Percentiles rank a stretch among this genome's conserved stretches.
phyloP scores from a whole-genome alignment of 495 filamentous ascomycete genomes.

The Physcia stellaris region DNA sequence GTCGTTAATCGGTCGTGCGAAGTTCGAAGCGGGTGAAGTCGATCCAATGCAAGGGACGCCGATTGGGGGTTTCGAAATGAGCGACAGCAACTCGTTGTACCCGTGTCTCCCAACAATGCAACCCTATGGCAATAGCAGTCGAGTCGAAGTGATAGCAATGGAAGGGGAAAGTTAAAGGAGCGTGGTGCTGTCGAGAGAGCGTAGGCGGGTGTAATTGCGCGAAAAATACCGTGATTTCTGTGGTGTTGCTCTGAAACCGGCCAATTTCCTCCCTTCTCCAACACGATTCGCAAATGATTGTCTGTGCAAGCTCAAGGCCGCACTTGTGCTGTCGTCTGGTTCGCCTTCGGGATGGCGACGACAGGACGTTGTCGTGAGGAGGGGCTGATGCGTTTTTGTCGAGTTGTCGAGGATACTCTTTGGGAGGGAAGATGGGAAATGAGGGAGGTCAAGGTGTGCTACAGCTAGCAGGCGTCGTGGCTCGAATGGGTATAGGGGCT shows the following conservation, averaged over 20 bases:
- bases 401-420: background rate
- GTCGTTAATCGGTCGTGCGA: background rate
- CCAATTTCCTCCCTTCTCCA: no score
- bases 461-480: background rate
- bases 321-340: slow-evolving; percentile 9
- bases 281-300: background rate
- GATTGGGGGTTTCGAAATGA: background rate
- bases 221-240: background rate
- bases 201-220: slow-evolving; percentile 13
- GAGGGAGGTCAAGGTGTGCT: slow-evolving; percentile 1
- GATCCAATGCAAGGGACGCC: background rate
- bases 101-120: background rate
- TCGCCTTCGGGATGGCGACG: slow-evolving; percentile 3
- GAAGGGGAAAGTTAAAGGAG: slow-evolving; percentile 7
- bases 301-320: slow-evolving; percentile 1
- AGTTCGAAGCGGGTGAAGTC: background rate
- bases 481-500: background rate
- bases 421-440: slow-evolving; percentile 4
- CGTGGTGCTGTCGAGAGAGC: slow-evolving; percentile 11
- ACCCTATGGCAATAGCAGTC: background rate
- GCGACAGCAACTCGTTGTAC: background rate
- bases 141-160: slow-evolving; percentile 1
- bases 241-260: no score
- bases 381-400: slow-evolving; percentile 1
- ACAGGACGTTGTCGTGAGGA: slow-evolving; percentile 1